Conservation (phyloP, 768 basidiomycete genomes). For the Psilocybe cyanescens region DNA sequence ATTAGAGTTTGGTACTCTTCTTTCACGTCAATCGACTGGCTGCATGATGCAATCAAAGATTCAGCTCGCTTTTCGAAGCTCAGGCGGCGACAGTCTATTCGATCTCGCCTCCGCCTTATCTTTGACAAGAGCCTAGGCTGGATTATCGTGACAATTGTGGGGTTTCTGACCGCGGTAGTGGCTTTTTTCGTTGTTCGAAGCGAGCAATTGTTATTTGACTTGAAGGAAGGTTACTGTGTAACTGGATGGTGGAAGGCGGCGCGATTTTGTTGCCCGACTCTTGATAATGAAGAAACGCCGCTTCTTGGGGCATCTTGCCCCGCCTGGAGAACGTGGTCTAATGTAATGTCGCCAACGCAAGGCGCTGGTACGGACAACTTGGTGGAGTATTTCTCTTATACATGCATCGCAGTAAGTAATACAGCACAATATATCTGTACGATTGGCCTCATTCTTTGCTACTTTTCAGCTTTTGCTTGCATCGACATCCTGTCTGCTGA, state of each 20-base stretch:
- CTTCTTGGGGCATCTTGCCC: slow-evolving; percentile 48
- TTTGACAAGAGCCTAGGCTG: slow-evolving; percentile 85
- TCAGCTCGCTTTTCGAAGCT: slow-evolving; percentile 80
- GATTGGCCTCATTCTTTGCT: not conserved
- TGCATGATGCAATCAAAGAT: slow-evolving; percentile 96
- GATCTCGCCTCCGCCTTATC: slow-evolving; percentile 63
- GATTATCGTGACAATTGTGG: slow-evolving; percentile 88
- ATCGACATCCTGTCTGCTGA: slow-evolving; percentile 73
- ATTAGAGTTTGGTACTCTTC: slow-evolving; percentile 91
- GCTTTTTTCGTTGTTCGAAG: slow-evolving; percentile 86
- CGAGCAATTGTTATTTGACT: slow-evolving; percentile 90
- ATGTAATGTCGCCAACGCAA: slow-evolving; percentile 43
- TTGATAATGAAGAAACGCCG: slow-evolving; percentile 23
- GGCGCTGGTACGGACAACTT: slow-evolving; percentile 45
- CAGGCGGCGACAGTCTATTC: slow-evolving; percentile 65
- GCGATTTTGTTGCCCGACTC: slow-evolving; percentile 77
- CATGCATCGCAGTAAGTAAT: slow-evolving; percentile 73
- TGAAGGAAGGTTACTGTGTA: slow-evolving; percentile 89
- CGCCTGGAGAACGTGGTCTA: slow-evolving; percentile 79
- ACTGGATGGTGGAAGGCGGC: slow-evolving; percentile 73
- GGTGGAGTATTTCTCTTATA: slow-evolving; percentile 72
- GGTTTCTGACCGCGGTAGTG: slow-evolving; percentile 81
- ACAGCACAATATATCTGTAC: not conserved
- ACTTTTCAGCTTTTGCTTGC: slow-evolving; percentile 70
- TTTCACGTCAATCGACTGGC: slow-evolving; percentile 93